A percentile compares a stretch with the other conserved stretches of the same genome.
Conservation (phyloP, 2,329 filamentous ascomycete species). For the Amphichorda felina region DNA sequence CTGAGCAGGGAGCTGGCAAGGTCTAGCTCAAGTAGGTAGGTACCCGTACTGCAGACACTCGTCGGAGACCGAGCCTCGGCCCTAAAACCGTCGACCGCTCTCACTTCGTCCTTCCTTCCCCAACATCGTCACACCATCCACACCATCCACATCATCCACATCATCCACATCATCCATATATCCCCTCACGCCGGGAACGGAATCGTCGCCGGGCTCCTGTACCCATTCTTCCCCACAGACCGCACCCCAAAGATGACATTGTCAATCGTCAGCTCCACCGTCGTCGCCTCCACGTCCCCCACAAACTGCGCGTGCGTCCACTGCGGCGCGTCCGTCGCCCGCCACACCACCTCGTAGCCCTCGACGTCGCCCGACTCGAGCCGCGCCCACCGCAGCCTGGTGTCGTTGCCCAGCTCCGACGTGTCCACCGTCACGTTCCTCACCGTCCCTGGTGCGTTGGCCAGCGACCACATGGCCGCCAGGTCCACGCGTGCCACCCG, state of each 20-base stretch:
- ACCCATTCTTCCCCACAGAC: constrained; percentile 36
- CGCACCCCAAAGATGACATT: constrained; percentile 45
- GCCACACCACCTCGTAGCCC: constrained; percentile 45
- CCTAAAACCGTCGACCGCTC: too few relatives aligned
- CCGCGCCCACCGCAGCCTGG: constrained; percentile 34
- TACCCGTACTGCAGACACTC: too few relatives aligned
- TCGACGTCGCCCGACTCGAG: constrained; percentile 19
- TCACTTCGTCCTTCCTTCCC: not conserved
- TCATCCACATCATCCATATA: too few relatives aligned
- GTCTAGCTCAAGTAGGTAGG: too few relatives aligned
- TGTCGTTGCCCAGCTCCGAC: constrained; percentile 33
- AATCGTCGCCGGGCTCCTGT: constrained; percentile 33
- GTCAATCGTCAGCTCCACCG: constrained; percentile 40
- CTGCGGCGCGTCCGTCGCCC: constrained; percentile 33
- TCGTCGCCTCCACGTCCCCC: constrained; percentile 30
- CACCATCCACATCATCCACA: too few relatives aligned
- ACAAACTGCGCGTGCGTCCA: constrained; percentile 38
- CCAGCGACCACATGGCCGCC: constrained; percentile 40
- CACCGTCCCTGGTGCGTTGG: constrained; percentile 35
- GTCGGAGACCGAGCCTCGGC: too few relatives aligned
- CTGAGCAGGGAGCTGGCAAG: too few relatives aligned
- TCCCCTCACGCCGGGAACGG: too few relatives aligned
- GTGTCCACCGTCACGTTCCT: constrained; percentile 36
- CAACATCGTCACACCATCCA: not conserved
- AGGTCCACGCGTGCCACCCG: constrained; percentile 43